These are phyloP conservation scores for Theobroma grandiflorum DNA, from an alignment of 441 rosid species.

Conservation along the genomic window DNA sequence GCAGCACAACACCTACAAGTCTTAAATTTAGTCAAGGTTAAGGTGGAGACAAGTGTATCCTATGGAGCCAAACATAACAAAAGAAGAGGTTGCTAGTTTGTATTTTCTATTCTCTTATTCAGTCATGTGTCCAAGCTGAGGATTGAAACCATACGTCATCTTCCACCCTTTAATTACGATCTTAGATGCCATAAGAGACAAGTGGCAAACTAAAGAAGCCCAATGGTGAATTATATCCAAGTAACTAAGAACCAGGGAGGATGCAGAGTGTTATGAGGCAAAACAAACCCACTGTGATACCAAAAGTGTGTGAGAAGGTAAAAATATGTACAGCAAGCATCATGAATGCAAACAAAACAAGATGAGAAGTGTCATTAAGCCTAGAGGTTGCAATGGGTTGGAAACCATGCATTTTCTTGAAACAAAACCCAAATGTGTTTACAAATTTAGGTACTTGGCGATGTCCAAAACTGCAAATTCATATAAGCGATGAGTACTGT, in stretches of 20 bases:
- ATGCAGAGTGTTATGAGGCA: neutral
- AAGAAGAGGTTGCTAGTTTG: neutral
- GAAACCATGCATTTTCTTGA: neutral
- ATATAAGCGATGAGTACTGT: neutral
- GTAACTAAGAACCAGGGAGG: neutral
- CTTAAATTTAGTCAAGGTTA: neutral
- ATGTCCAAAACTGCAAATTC: neutral
- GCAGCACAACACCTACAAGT: constrained; percentile 3
- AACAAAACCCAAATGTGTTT: neutral
- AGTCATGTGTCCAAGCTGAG: neutral
- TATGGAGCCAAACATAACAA: neutral
- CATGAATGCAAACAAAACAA: neutral
- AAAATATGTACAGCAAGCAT: neutral
- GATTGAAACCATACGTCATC: neutral
- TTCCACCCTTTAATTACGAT: neutral
- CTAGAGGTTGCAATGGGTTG: neutral
- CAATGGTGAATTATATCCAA: neutral
- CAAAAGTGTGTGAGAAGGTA: neutral
- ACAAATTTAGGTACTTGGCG: neutral
- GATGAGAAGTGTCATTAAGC: neutral
- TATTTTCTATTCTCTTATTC: constrained; percentile 7
- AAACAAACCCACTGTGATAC: neutral
- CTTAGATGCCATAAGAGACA: neutral
- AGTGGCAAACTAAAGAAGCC: neutral
- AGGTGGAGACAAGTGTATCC: neutral